phyloP scores from a whole-genome alignment of 441 rosid species.

The Erodium moschatum region DNA sequence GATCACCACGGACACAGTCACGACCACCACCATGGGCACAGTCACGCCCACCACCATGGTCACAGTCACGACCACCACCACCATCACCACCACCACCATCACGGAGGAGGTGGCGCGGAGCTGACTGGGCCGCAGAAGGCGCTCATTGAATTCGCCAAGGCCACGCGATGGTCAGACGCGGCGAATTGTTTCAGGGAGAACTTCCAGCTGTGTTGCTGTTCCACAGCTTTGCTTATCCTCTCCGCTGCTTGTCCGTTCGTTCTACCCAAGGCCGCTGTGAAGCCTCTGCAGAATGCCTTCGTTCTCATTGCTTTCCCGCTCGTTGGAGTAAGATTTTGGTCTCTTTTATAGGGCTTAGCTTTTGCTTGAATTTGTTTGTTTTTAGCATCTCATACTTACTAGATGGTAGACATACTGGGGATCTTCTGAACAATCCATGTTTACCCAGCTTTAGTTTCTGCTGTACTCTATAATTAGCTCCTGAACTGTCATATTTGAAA shows the following conservation, averaged over 20 bases:
- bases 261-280: constrained; percentile 45
- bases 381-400: neutral
- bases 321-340: constrained; percentile 49
- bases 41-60: constrained; percentile 21
- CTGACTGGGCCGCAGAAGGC: constrained; percentile 42
- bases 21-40: constrained; percentile 5
- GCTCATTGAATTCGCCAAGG: constrained; percentile 50
- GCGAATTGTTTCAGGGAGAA: constrained; percentile 72
- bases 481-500: neutral
- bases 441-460: neutral
- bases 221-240: constrained; percentile 54
- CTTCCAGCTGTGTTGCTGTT: constrained; percentile 62
- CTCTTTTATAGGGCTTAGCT: neutral
- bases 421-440: neutral
- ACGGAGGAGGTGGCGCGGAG: constrained; percentile 26
- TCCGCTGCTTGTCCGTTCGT: constrained; percentile 64
- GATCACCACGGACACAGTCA: constrained; percentile 22
- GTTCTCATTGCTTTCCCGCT: constrained; percentile 64
- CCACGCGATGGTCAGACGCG: constrained; percentile 53
- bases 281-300: constrained; percentile 52
- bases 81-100: constrained; percentile 36
- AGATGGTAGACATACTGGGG: neutral
- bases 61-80: constrained; percentile 21
- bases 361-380: neutral
- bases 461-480: neutral